These are phyloP conservation scores for Solanum dulcamara DNA, from an alignment of 257 asterid species.

Conservation along the genomic window DNA sequence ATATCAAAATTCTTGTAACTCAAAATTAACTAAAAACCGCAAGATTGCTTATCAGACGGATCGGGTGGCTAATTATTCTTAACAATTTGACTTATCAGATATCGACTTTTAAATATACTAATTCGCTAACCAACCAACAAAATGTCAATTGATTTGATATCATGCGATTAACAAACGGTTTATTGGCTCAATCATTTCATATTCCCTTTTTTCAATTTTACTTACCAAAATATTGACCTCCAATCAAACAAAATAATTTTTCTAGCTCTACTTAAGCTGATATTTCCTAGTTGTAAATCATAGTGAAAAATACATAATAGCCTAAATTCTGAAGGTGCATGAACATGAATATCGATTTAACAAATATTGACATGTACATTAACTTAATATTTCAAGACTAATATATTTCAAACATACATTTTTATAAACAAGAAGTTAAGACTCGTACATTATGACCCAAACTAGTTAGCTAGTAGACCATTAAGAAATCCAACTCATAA, in stretches of 20 bases:
- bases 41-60: no score
- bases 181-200: neutral
- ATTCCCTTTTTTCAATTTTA: no score
- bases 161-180: neutral
- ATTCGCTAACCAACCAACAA: no score
- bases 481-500: neutral
- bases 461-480: neutral
- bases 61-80: neutral
- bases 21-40: no score
- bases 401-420: no score
- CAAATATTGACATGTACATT: neutral
- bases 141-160: no score
- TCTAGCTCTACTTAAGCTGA: no score
- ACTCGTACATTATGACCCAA: neutral
- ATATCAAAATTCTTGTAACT: no score
- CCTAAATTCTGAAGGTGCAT: neutral
- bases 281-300: neutral
- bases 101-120: neutral
- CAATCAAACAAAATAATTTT: no score
- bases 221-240: neutral
- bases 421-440: neutral
- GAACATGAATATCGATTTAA: neutral
- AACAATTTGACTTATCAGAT: neutral
- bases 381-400: neutral
- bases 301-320: neutral